Evolutionary conservation across 164 flowering plant genomes (phyloP), one percentile per base, ranked within the genome.

Genomic region (Sedum album): DNA sequence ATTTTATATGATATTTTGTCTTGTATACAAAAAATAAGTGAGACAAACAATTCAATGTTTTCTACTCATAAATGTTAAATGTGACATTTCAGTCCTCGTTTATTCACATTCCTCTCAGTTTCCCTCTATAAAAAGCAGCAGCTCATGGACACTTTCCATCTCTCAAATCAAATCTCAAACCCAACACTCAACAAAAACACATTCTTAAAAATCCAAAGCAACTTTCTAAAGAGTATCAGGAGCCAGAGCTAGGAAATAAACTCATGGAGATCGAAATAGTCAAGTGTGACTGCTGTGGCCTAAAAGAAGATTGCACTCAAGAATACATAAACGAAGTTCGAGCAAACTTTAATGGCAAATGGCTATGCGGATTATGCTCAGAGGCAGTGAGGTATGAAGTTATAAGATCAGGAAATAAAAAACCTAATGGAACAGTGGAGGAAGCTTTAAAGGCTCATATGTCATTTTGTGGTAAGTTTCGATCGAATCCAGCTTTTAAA

Each of bases 221-320:
- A 35, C 38, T 35, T 35, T 35, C 3, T 35, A 3, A 35, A 35
- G 38, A 3, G 38, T 7, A 35, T 35, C 7, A 3, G 38, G 38
- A 35, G 38, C 5, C 38, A 35, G 38, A 35, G 38, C 38, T 44
- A 1, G 15, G 48, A 3, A 3, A 44, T 44, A 44, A 13, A 13
- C 48, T 11, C 17, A 60, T 60, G 64, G 64, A 60, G 18, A 60
- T 60, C 31, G 30, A 60, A 60, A 26, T 31, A 23, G 10, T 23
- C 30, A 60, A 60, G 18, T 60, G 64, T 23, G 64, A 14, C 31
- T 60, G 64, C 26, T 60, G 64, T 31, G 64, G 64, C 33, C 64
- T 44, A 44, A 44, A 44, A 44, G 48, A 44, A 18, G 48, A 44
- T 44, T 44, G 48, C 20, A 44, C 48, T 60, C 64, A 28, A n/a